Evolutionary conservation across 352 stramenopile genomes (phyloP), one percentile per base, ranked within the genome.

Genomic region (Pilasporangium apinafurcum): DNA sequence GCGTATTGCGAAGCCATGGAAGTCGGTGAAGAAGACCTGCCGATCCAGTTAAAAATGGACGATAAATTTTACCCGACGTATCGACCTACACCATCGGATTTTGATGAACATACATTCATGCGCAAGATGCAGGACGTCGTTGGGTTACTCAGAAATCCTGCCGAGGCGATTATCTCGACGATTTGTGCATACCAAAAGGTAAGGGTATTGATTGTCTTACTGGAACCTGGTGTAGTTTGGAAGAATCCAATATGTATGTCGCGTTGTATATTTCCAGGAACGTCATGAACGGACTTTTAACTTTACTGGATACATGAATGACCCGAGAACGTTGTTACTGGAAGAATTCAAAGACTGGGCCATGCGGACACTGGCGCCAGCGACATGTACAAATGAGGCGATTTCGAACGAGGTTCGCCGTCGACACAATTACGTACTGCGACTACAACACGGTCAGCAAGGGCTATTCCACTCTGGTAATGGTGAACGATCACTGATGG

Each of bases 261-360:
- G 12, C 36, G 18, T 52, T 22, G n/a, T n/a, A 38, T 47, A 18
- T 13, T 32, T 41, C 31, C 30, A 76, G 57, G 80, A 92, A 44
- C 65, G 80, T 8, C 81, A 86, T 36, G 80, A 92, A 45, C 74
- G 80, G 1, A 60, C 53, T n/a, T 86, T 87, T 48, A 63, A 67
- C 5, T 84, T 88, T 38, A 76, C 71, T 2, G 72, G 74, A n/a
- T 92, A 92, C 44, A 52, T 92, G 39, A 90, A 92, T 33, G 80
- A 92, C 46, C 80, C 80, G 17, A 72, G 80, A 4, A 92, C 75
- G 22, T 40, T 92, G 30, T 29, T 92, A n/a, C 68, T 92, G 0
- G 80, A 92, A 35, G 80, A 92, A 43, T 87, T 92, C 35, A 92
- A 92, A 50, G 74, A 87, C 52, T 92, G 80, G 80, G 69, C 77